Evolutionary conservation across 2,329 filamentous ascomycete species (phyloP).

Genomic region (Colletotrichum tabaci): DNA sequence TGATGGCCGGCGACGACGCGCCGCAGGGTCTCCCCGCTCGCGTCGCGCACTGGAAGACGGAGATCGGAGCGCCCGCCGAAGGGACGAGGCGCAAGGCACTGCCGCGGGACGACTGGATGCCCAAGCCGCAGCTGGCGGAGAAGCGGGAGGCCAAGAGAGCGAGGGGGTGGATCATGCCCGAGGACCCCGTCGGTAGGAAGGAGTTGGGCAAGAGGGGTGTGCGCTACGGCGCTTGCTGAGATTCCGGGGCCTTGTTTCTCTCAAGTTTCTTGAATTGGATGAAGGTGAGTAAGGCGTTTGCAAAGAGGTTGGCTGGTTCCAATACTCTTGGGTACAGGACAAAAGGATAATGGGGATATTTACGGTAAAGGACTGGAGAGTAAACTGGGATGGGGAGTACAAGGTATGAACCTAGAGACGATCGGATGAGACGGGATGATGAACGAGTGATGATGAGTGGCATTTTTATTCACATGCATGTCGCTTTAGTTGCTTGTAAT

Average conservation of each 20-base stretch:
- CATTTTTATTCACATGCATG: conserved; percentile 14
- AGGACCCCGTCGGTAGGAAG: conserved; percentile 80
- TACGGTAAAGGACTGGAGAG: conserved; percentile 7
- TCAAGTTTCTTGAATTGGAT: not conserved
- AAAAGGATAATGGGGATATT: conserved; percentile 7
- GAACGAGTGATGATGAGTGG: conserved; percentile 27
- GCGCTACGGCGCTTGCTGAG: conserved; percentile 64
- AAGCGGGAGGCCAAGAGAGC: conserved; percentile 83
- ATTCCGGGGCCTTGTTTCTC: not conserved
- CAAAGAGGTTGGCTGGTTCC: conserved; percentile 30
- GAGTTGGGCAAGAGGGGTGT: conserved; percentile 79
- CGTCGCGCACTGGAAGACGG: conserved; percentile 75
- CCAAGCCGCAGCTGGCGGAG: conserved; percentile 79
- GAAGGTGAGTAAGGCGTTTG: not conserved
- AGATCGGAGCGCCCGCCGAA: conserved; percentile 83
- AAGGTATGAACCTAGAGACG: not conserved
- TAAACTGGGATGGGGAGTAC: conserved; percentile 1
- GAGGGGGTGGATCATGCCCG: conserved; percentile 82
- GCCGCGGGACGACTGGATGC: conserved; percentile 82
- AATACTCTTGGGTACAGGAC: conserved; percentile 6
- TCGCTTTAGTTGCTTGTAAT: conserved; percentile 35
- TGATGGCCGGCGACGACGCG: conserved; percentile 75
- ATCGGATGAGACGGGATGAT: conserved; percentile 11
- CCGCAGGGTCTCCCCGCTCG: conserved; percentile 46
- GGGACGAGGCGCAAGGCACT: conserved; percentile 79